Conservation (phyloP, 768 basidiomycete species). For the Hericium erinaceus region DNA sequence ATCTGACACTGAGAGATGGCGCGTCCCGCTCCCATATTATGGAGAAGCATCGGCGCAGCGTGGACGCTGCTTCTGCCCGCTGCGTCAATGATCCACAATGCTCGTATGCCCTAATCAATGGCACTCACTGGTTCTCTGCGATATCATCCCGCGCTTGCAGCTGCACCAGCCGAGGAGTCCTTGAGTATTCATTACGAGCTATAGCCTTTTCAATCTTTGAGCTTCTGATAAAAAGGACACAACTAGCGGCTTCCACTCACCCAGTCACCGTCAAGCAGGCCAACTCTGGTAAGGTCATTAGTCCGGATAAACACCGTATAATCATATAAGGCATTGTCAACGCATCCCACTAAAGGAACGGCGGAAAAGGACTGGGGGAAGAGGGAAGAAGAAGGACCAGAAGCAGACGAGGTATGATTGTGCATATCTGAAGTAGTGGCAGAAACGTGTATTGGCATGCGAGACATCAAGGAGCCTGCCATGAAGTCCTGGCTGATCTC, state of each 20-base stretch:
- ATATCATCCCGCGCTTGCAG: slow-evolving; percentile 43
- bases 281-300: slow-evolving; percentile 53
- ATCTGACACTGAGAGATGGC: slow-evolving; percentile 19
- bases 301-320: slow-evolving; percentile 54
- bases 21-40: slow-evolving; percentile 36
- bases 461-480: slow-evolving; percentile 20
- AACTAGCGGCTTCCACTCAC: slow-evolving; percentile 27
- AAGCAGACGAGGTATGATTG: neutral
- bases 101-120: neutral
- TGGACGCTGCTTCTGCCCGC: slow-evolving; percentile 28
- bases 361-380: slow-evolving; percentile 17
- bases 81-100: neutral
- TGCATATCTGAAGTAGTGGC: too few relatives aligned
- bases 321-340: slow-evolving; percentile 35
- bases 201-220: slow-evolving; percentile 37
- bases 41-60: slow-evolving; percentile 43
- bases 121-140: slow-evolving; percentile 26
- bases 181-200: slow-evolving; percentile 17
- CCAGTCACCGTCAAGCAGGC: slow-evolving; percentile 72
- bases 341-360: slow-evolving; percentile 24
- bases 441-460: too few relatives aligned
- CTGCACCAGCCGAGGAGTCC: slow-evolving; percentile 43
- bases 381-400: slow-evolving; percentile 2
- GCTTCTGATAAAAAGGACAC: neutral
- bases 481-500: slow-evolving; percentile 32